Conservation (phyloP, 371 early-diverging fungal genomes). For the Syncephalastrum contaminatum region DNA sequence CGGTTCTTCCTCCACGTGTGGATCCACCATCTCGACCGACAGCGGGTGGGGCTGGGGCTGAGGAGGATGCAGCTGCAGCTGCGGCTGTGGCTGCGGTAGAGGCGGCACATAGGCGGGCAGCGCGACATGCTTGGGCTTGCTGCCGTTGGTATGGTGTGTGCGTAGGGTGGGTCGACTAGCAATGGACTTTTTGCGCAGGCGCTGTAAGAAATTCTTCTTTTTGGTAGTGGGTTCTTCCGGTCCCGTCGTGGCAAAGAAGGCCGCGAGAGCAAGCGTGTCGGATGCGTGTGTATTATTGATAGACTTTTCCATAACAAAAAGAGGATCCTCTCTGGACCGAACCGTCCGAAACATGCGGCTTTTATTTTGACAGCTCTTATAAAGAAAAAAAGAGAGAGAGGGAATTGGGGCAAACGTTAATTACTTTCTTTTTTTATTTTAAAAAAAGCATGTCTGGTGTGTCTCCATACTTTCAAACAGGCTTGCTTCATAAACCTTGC, state of each 20-base stretch:
- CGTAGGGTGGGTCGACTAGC: background rate
- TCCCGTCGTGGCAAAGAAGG: constrained; percentile 36
- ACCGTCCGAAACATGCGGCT: too few relatives aligned
- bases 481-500: too few relatives aligned
- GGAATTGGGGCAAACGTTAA: background rate
- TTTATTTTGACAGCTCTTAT: too few relatives aligned
- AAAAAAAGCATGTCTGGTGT: background rate
- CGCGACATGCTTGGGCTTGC: constrained; percentile 18
- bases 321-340: constrained; percentile 5
- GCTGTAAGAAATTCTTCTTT: constrained; percentile 14
- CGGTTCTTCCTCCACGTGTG: too few relatives aligned
- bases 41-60: background rate
- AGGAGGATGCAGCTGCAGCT: background rate
- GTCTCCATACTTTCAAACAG: too few relatives aligned
- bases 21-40: background rate
- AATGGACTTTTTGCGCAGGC: constrained; percentile 22
- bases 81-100: background rate
- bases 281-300: background rate
- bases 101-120: constrained; percentile 22
- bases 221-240: constrained; percentile 23
- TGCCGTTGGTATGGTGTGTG: background rate
- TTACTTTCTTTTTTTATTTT: background rate
- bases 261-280: constrained; percentile 31
- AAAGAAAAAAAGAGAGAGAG: too few relatives aligned
- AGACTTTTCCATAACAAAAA: background rate